Evolutionary conservation across 1,284 basidiomycete genomes (phyloP), one percentile per base, ranked within the genome.

Genomic region (Cryptococcus jaspeensis): DNA sequence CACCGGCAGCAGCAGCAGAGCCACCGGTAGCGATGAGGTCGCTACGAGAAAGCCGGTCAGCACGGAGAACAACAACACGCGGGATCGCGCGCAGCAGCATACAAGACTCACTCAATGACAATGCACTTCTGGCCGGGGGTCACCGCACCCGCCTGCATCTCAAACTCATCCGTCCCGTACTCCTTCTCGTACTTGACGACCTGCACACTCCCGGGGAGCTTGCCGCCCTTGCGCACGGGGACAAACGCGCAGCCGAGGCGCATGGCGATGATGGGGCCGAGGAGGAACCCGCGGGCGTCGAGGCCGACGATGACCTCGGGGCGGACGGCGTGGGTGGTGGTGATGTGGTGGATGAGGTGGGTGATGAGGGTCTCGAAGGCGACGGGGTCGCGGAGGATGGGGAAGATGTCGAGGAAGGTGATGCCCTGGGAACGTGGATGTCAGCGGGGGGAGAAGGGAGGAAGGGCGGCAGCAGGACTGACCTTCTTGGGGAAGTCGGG

Each of bases 11-110:
- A 63, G 86, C 87, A 3, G 96, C 96, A 16, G 93, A 97, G 7
- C 96, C 96, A 60, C 93, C 93, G 43, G 96, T 99, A 0, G 96
- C 96, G 62, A 99, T 93, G 39, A 99, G 82, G 77, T 99, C 96
- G 77, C 76, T 78, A 20, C 11, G 25, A 18, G 43, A 16, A 43
- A 23, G 25, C 6, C 8, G 28, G 18, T 51, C 13, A 41, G 48
- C 32, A 35, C 16, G 11, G 15, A 23, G 23, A 6, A 15, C 7
- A 41, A 28, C 23, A 15, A 28, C 12, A 23, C 12, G n/a, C n/a
- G 23, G 18, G 9, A 25, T 16, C 23, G 13, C 28, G 25, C 44
- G 22, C 23, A 15, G 20, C 23, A 16, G 38, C 11, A 11, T 11
- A 39, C 38, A 25, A 48, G 38, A 74, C 76, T 69, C 60, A 78